phyloP scores from a whole-genome alignment of 148 eudicot species.

The Vaccinium macrocarpon region DNA sequence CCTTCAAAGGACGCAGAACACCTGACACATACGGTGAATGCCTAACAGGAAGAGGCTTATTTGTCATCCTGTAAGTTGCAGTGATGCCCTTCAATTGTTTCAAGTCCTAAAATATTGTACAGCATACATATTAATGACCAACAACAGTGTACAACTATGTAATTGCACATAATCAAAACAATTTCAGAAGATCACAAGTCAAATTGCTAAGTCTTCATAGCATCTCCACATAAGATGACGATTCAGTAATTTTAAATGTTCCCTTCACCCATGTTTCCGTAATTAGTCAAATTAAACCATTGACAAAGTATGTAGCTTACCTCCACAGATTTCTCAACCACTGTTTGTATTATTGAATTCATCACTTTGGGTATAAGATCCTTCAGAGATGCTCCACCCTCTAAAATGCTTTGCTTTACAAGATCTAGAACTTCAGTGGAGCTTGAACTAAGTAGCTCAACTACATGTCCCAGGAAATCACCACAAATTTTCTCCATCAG shows the following conservation, averaged over 20 bases:
- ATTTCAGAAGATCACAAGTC: background rate
- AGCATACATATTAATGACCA: conserved; percentile 4
- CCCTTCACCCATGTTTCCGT: background rate
- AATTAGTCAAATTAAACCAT: background rate
- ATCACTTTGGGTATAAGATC: conserved; percentile 48
- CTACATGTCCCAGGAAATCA: conserved; percentile 51
- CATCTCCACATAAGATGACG: background rate
- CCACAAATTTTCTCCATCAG: conserved; percentile 62
- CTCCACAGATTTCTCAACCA: conserved; percentile 86
- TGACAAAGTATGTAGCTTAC: conserved; percentile 37
- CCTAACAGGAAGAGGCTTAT: conserved; percentile 85
- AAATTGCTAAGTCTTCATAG: background rate
- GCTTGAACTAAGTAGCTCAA: conserved; percentile 65
- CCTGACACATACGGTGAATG: conserved; percentile 84
- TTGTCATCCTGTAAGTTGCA: conserved; percentile 89
- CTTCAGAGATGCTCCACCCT: conserved; percentile 64
- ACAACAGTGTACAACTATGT: background rate
- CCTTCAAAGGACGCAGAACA: conserved; percentile 79
- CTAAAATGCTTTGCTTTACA: conserved; percentile 77
- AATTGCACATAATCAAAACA: background rate
- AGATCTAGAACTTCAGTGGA: conserved; percentile 74
- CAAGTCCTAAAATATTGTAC: conserved; percentile 56
- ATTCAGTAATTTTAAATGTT: background rate
- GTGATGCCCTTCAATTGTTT: conserved; percentile 84
- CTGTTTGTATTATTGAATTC: conserved; percentile 50